Base-by-base conservation (phyloP, 2,329 filamentous ascomycete species). In the Drechslerella coelobrocha region DNA sequence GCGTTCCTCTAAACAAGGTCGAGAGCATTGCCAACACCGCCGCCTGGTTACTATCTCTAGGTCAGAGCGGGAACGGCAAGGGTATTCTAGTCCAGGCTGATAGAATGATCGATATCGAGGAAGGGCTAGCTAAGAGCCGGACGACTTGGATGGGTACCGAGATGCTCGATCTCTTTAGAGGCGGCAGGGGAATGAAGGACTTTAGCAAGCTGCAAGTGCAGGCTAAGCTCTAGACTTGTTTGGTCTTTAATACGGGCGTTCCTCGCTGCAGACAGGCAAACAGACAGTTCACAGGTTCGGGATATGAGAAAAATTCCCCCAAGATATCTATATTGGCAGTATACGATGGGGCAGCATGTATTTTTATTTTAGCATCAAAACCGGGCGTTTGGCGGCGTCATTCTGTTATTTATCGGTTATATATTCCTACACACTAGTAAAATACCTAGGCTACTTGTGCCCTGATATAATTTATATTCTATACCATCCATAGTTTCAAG, bases 71-170 rank as follows among this genome's bases (percentile, higher is more conserved):
- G 0, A 83, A 82, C 73, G 82, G 82, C 0, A 78, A 78, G 41
- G 82, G 82, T 0, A 76, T 82, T 34, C 76, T 83, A 37, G 77
- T 83, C 2, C 82, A 83, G 71, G 80, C 76, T 0, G 80, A 80
- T 39, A 76, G 74, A 60, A 78, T 79, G 66, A 76, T 76, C 48
- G 82, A 83, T 76, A 61, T 83, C 21, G 82, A 83, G 72, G 75
- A 77, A 21, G 81, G 81, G 0, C 75, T 83, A 55, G 82, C 81
- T 24, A 82, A 78, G 75, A 77, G 76, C 19, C 78, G 82, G 65
- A 78, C 78, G 68, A 73, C 74, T 50, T 83, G 82, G 82, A 82
- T 83, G 81, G 78, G 81, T 0, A 80, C 79, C 72, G 82, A 83
- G 74, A 83, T 83, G 81, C 75, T 83, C 76, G 78, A 79, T 9